phyloP scores from a whole-genome alignment of 2,329 filamentous ascomycete genomes.

The Monosporascus sp. region DNA sequence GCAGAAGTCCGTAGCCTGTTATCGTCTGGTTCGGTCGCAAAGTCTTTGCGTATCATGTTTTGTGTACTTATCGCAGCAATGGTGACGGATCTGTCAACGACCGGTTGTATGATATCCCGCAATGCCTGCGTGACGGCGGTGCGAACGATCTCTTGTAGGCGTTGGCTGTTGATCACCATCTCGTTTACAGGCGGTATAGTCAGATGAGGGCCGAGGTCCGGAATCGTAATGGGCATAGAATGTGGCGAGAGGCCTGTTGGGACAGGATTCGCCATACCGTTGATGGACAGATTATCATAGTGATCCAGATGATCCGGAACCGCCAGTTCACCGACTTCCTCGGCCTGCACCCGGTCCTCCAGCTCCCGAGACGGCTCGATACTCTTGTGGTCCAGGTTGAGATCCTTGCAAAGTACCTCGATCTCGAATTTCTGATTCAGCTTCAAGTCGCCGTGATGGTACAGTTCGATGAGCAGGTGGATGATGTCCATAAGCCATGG shows the following conservation, averaged over 20 bases:
- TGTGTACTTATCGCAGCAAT: slow-evolving; percentile 96
- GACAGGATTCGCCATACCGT: slow-evolving; percentile 63
- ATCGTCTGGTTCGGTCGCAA: slow-evolving; percentile 87
- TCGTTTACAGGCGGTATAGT: slow-evolving; percentile 76
- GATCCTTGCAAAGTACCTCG: slow-evolving; percentile 89
- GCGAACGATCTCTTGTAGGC: slow-evolving; percentile 72
- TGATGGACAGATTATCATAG: slow-evolving; percentile 78
- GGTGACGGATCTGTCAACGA: slow-evolving; percentile 94
- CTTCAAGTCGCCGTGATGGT: slow-evolving; percentile 88
- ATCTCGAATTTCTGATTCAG: slow-evolving; percentile 98
- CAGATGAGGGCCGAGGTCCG: slow-evolving; percentile 74
- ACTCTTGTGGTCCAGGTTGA: slow-evolving; percentile 86
- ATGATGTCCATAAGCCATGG: slow-evolving; percentile 98
- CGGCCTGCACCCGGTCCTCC: slow-evolving; percentile 63
- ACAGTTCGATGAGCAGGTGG: slow-evolving; percentile 83
- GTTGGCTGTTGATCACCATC: slow-evolving; percentile 66
- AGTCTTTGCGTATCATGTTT: slow-evolving; percentile 94
- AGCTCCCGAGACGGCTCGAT: slow-evolving; percentile 87
- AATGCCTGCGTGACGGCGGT: slow-evolving; percentile 84
- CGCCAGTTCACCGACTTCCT: slow-evolving; percentile 55
- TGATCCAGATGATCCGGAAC: slow-evolving; percentile 66
- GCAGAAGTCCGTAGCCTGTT: slow-evolving; percentile 80
- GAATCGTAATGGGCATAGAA: slow-evolving; percentile 72
- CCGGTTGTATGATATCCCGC: slow-evolving; percentile 93
- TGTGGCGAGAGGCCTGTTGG: slow-evolving; percentile 71